phyloP scores from a whole-genome alignment of 2,329 filamentous ascomycete species.

The Elsinoe ampelina region DNA sequence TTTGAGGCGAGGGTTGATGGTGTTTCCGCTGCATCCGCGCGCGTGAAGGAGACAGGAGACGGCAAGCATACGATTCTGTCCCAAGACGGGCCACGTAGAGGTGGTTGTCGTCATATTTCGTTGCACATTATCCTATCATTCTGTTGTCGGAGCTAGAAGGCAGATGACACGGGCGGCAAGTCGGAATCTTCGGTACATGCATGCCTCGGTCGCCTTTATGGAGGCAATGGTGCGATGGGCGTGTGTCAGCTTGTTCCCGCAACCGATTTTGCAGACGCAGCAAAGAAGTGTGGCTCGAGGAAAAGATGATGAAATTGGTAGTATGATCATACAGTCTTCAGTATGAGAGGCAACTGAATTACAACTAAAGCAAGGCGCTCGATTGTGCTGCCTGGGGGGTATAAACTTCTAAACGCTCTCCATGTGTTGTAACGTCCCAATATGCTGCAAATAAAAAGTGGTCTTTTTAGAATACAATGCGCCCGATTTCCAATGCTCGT shows the following conservation, averaged over 20 bases:
- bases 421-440: conserved; percentile 1
- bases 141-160: neutral
- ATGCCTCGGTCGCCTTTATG: neutral
- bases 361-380: conserved; percentile 2
- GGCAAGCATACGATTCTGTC: neutral
- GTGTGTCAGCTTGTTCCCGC: neutral
- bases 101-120: neutral
- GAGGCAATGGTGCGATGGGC: neutral
- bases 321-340: neutral
- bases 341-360: neutral
- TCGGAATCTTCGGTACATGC: neutral
- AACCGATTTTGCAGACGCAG: neutral
- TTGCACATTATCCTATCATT: neutral
- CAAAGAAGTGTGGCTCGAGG: neutral
- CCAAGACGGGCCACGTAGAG: neutral
- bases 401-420: conserved; percentile 2
- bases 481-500: conserved; percentile 2
- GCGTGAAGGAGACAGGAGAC: neutral
- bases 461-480: neutral
- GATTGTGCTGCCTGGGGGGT: conserved; percentile 9
- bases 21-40: neutral
- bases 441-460: neutral
- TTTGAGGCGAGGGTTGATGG: neutral
- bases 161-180: neutral
- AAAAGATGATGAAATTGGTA: neutral